Evolutionary conservation across 768 basidiomycete species (phyloP).

Genomic region (Psilocybe subaeruginosa): DNA sequence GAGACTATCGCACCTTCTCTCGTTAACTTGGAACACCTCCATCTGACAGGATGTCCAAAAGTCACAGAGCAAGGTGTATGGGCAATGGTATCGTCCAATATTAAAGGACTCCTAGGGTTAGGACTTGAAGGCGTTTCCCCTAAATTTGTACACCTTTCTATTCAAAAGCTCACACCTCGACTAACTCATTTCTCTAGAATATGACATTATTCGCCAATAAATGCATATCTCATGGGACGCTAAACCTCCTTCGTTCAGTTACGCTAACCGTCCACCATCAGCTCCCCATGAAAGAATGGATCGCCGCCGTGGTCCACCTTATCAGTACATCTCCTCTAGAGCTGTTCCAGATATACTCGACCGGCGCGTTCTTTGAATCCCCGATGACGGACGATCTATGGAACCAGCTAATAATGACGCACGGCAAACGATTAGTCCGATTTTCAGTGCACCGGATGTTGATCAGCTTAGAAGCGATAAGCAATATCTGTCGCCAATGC

Average conservation of each 20-base stretch:
- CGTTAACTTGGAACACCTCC: constrained; percentile 53
- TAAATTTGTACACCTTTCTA: constrained; percentile 49
- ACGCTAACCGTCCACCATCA: constrained; percentile 55
- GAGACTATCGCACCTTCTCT: constrained; percentile 52
- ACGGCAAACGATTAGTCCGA: constrained; percentile 52
- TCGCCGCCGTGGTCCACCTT: constrained; percentile 40
- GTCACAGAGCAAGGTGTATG: constrained; percentile 66
- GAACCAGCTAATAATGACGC: constrained; percentile 47
- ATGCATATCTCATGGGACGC: constrained; percentile 36
- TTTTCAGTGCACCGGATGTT: constrained; percentile 71
- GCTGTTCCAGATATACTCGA: constrained; percentile 64
- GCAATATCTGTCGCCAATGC: constrained; percentile 59
- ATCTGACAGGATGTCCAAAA: constrained; percentile 69
- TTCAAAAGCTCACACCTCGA: neutral
- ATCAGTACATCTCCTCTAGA: constrained; percentile 55
- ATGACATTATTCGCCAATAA: constrained; percentile 46
- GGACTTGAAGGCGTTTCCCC: constrained; percentile 66
- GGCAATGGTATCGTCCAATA: constrained; percentile 48
- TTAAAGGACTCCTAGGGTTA: constrained; percentile 51
- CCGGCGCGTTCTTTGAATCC: constrained; percentile 41
- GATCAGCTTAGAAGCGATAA: constrained; percentile 51
- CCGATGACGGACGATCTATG: constrained; percentile 53
- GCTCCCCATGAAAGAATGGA: constrained; percentile 45
- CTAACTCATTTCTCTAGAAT: constrained; percentile 41
- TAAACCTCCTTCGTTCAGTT: constrained; percentile 53